Conservation (phyloP, 1,284 basidiomycete species). For the Microbotryum violaceum region DNA sequence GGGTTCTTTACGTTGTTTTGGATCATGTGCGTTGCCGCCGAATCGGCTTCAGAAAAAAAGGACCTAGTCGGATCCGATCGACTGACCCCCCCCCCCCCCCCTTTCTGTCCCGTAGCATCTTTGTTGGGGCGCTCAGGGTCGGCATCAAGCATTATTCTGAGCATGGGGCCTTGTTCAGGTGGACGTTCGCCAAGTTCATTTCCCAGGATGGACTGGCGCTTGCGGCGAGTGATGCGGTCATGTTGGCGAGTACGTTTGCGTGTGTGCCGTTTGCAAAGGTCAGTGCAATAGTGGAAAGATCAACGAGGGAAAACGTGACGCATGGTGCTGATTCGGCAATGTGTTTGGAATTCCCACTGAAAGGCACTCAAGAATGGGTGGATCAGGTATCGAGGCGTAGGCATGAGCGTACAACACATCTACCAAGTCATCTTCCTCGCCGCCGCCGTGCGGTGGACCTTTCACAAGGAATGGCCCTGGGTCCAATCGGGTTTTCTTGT, state of each 20-base stretch:
- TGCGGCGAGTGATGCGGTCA: slow-evolving; percentile 71
- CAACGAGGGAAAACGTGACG: too few relatives aligned
- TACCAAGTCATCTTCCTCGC: slow-evolving; percentile 65
- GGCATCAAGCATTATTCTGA: slow-evolving; percentile 66
- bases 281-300: neutral
- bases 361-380: slow-evolving; percentile 57
- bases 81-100: too few relatives aligned
- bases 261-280: slow-evolving; percentile 74
- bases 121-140: slow-evolving; percentile 67
- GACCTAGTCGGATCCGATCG: too few relatives aligned
- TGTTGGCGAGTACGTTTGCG: slow-evolving; percentile 67
- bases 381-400: slow-evolving; percentile 68
- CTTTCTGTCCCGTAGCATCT: slow-evolving; percentile 49
- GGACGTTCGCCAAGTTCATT: slow-evolving; percentile 79
- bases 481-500: slow-evolving; percentile 87
- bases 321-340: neutral
- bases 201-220: slow-evolving; percentile 76
- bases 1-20: slow-evolving; percentile 93
- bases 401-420: slow-evolving; percentile 65
- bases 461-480: slow-evolving; percentile 91
- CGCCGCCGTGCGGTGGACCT: slow-evolving; percentile 71
- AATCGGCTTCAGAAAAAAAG: too few relatives aligned
- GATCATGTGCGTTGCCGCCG: slow-evolving; percentile 39
- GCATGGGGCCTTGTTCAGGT: slow-evolving; percentile 67
- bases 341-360: neutral